Base-by-base conservation (phyloP, 2,329 filamentous ascomycete genomes). In the Stemphylium vesicarium region DNA sequence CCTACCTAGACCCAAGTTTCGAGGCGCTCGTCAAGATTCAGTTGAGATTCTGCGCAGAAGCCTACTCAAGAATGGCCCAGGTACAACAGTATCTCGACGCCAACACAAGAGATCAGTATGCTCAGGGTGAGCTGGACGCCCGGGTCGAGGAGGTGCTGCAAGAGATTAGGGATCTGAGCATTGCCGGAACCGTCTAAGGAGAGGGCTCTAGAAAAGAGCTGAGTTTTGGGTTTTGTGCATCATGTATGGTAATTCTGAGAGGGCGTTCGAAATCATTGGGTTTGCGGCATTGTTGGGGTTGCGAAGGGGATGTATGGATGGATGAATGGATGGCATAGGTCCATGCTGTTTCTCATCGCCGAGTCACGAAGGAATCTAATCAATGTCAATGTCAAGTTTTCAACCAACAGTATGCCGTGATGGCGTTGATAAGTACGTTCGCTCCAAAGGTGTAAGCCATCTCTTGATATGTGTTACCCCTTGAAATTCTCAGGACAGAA, bases 1-100 rank as follows among this genome's bases (percentile, higher is more conserved):
- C 96, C 0, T 99, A 99, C 74, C 86, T 99, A 53, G 95, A 99
- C 70, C 96, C 96, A 0, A 94, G 88, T 59, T 99, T 99, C 73
- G 95, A 99, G 79, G 95, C 96, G 0, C 86, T 99, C 47, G 95
- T 99, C 75, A 99, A 99, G 83, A 99, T 99, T 65, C 95, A 99
- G 80, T 78, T 99, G 69, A 85, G 95, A 33, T 99, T 99, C 81
- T 99, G 96, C 71, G 95, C 96, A 7, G 95, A 99, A 79, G 95
- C 95, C 1, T 99, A 99, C 78, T 93, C 88, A 59, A 85, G 95
- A 42, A 99, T 99, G 95, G 95, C 96, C 22, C 96, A 99, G 80
- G 96, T 99, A 53, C 95, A 99, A 80, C 95, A 99, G 79, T 98
- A 97, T 75, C 83, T 99, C 29, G 95, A 98, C 74, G 90, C 94